Evolutionary conservation across 169 alveolate genomes (phyloP).

Genomic region (Perkinsus marinus): DNA sequence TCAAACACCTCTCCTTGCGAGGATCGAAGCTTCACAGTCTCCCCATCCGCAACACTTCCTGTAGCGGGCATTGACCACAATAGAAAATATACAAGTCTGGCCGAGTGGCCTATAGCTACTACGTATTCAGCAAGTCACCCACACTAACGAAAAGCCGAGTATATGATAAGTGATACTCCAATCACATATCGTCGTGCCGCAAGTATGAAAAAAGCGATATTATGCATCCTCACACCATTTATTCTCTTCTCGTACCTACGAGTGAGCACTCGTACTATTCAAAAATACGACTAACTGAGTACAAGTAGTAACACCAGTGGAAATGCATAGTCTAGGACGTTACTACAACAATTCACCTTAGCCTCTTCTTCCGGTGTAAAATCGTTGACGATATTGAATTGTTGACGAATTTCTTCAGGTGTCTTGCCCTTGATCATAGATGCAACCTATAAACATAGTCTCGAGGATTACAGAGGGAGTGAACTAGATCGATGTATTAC

Average conservation of each 20-base stretch:
- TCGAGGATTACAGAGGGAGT: neutral
- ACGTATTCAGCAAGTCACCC: too few relatives aligned
- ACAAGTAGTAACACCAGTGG: too few relatives aligned
- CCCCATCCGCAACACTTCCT: neutral
- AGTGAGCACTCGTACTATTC: too few relatives aligned
- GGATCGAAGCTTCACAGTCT: neutral
- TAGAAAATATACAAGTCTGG: neutral
- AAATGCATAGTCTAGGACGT: too few relatives aligned
- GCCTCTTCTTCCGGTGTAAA: constrained; percentile 90
- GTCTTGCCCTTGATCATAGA: constrained; percentile 76
- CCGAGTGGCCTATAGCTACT: too few relatives aligned
- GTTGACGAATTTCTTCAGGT: constrained; percentile 80
- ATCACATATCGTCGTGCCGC: too few relatives aligned
- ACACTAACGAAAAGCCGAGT: neutral
- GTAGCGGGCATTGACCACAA: neutral
- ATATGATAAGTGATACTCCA: neutral
- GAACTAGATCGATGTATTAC: neutral
- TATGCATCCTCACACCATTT: constrained; percentile 82
- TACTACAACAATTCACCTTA: too few relatives aligned
- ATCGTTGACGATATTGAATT: constrained; percentile 79
- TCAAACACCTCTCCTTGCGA: neutral
- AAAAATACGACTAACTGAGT: too few relatives aligned
- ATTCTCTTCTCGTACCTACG: constrained; percentile 62
- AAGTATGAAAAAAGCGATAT: neutral
- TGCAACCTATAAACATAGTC: constrained; percentile 37